Conservation (phyloP, 345 rosid genomes). For the Corchorus olitorius region DNA sequence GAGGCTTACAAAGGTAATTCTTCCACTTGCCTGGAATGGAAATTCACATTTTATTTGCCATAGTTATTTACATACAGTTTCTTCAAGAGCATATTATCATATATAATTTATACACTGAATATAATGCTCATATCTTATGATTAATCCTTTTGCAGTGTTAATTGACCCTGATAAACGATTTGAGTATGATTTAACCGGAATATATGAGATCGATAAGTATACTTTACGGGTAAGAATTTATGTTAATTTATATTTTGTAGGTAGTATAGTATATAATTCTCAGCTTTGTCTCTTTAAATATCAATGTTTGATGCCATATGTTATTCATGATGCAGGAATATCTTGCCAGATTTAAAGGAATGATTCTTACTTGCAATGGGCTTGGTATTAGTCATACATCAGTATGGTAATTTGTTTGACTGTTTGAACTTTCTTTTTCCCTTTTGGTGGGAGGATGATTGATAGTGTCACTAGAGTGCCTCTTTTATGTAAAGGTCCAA, state of each 20-base stretch:
- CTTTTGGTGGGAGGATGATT: not conserved
- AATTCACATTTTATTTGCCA: not conserved
- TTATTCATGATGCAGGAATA: conserved; percentile 55
- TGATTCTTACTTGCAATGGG: conserved; percentile 89
- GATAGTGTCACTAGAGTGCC: not conserved
- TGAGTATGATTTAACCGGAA: conserved; percentile 78
- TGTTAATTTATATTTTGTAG: conserved; percentile 8
- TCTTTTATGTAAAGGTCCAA: conserved; percentile 2
- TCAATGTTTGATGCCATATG: conserved; percentile 3
- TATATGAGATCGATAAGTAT: conserved; percentile 78
- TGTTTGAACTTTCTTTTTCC: not conserved
- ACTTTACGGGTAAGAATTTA: conserved; percentile 60
- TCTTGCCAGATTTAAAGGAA: conserved; percentile 86
- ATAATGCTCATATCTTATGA: conserved; percentile 14
- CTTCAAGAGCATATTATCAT: not conserved
- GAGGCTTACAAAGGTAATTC: conserved; percentile 72
- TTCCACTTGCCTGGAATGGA: conserved; percentile 11
- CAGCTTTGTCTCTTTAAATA: conserved; percentile 10
- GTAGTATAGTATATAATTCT: not conserved
- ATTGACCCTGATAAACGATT: conserved; percentile 75
- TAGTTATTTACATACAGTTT: not conserved
- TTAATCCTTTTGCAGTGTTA: conserved; percentile 52
- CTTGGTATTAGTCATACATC: conserved; percentile 78
- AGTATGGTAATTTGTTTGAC: conserved; percentile 45
- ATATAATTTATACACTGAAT: not conserved